Evolutionary conservation across 345 rosid species (phyloP).

Genomic region (Noccaea bulbosa): DNA sequence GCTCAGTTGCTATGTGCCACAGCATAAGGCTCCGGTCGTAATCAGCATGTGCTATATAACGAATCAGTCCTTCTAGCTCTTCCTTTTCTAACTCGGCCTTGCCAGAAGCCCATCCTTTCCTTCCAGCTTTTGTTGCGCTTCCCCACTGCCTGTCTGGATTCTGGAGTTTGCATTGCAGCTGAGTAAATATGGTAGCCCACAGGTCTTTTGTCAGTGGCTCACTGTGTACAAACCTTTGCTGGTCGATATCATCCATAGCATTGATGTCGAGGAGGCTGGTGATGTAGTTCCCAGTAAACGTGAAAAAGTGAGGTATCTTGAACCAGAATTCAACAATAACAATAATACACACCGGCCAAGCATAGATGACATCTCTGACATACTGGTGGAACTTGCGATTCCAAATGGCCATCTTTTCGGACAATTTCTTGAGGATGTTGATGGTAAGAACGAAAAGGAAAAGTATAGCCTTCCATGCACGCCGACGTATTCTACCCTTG

Average conservation of each 20-base stretch:
- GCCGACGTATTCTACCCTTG: constrained; percentile 12
- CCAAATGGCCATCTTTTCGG: neutral
- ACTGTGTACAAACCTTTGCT: neutral
- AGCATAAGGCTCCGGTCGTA: constrained; percentile 44
- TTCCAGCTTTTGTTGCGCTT: constrained; percentile 41
- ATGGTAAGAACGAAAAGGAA: neutral
- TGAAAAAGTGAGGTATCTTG: neutral
- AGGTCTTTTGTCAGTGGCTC: constrained; percentile 35
- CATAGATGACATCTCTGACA: neutral
- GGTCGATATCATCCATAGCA: neutral
- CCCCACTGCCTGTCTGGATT: constrained; percentile 41
- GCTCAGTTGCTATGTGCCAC: constrained; percentile 63
- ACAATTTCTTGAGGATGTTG: neutral
- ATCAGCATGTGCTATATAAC: constrained; percentile 31
- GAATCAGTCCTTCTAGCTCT: constrained; percentile 13
- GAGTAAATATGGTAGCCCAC: constrained; percentile 49
- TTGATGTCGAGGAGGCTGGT: constrained; percentile 6
- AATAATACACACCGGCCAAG: too few species aligned
- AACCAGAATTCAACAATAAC: neutral
- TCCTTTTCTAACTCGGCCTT: neutral
- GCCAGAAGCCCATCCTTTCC: constrained; percentile 51
- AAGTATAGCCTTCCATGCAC: neutral
- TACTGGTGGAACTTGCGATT: neutral
- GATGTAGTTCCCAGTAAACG: neutral
- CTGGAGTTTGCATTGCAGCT: constrained; percentile 41